phyloP scores from a whole-genome alignment of 768 basidiomycete species.

The Lentinula detonsa region DNA sequence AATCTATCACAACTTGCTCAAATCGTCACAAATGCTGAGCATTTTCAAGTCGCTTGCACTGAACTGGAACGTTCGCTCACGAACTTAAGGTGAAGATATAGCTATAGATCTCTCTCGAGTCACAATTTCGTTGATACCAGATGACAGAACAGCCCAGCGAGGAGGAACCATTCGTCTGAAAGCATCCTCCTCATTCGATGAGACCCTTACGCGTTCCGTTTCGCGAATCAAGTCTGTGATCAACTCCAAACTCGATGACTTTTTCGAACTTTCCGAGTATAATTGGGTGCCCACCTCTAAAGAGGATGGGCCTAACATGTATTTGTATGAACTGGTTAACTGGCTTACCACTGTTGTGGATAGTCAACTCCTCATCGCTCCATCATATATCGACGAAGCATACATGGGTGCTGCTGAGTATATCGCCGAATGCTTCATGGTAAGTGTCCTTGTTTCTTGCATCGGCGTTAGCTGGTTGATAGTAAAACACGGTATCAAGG shows the following conservation, averaged over 20 bases:
- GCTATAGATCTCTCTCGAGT: background rate
- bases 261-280: constrained; percentile 93
- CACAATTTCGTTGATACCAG: constrained; percentile 4
- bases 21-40: constrained; percentile 87
- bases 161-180: constrained; percentile 75
- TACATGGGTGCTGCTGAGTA: constrained; percentile 87
- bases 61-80: constrained; percentile 85
- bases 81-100: constrained; percentile 58
- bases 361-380: constrained; percentile 68
- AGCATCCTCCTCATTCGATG: constrained; percentile 58
- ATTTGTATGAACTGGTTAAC: constrained; percentile 90
- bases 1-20: constrained; percentile 90
- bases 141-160: constrained; percentile 67
- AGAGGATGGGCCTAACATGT: constrained; percentile 83
- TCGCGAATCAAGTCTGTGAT: constrained; percentile 78
- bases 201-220: constrained; percentile 63
- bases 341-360: constrained; percentile 97
- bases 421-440: constrained; percentile 85
- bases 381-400: constrained; percentile 81
- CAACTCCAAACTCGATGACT: constrained; percentile 88
- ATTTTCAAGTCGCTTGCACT: constrained; percentile 78
- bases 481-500: constrained; percentile 34
- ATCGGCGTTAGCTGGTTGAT: background rate
- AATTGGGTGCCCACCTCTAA: constrained; percentile 78
- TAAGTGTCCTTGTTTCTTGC: constrained; percentile 26